Evolutionary conservation across 805 yeast species (phyloP), one percentile per base, ranked within the genome.

Genomic region (Yamadazyma paraphyllophila): DNA sequence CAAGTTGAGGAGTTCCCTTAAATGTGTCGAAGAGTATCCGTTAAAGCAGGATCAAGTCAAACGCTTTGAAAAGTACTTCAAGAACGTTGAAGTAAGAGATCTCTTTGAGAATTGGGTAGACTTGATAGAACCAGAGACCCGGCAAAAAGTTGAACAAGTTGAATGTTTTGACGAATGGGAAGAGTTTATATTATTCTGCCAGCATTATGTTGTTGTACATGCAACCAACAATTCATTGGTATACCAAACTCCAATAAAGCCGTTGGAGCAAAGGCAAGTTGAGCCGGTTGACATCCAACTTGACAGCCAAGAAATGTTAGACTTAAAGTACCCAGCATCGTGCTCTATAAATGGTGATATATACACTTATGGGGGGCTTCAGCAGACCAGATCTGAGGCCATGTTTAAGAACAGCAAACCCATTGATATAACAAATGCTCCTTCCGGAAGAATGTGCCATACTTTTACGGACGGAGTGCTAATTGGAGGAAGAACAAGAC

Each of bases 101-200:
- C 64, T 88, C 53, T 69, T 75, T 44, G 76, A 76, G 27, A 76
- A 78, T 51, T 88, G 95, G 95, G 27, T 44, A 2, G 52, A 65
- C 7, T 60, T 74, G 15, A 65, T 82, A 1, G 60, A 71, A 4
- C 50, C 50, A 2, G 67, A 65, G 1, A 57, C 65, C 5, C 78
- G 76, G 53, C 36, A 44, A 0, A 59, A 62, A 34, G 73, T 88
- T 7, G 69, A 68, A 13, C 39, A 57, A 0, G 70, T 85, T 15
- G 95, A 87, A 58, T 77, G 78, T 2, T 88, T 87, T 62, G 96
- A 88, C 60, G 96, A 88, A 63, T 78, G 87, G 80, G 96, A 87
- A 63, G 96, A 87, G 61, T 86, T 87, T 51, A 74, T 82, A 25
- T 57, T 84, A 11, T 87, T 85, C 56, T 79, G 88, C 46, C 92